A percentile compares a stretch with the other conserved stretches of the same genome.
Conservation (phyloP, 106 monocot species). For the Xerophyta viscosa region DNA sequence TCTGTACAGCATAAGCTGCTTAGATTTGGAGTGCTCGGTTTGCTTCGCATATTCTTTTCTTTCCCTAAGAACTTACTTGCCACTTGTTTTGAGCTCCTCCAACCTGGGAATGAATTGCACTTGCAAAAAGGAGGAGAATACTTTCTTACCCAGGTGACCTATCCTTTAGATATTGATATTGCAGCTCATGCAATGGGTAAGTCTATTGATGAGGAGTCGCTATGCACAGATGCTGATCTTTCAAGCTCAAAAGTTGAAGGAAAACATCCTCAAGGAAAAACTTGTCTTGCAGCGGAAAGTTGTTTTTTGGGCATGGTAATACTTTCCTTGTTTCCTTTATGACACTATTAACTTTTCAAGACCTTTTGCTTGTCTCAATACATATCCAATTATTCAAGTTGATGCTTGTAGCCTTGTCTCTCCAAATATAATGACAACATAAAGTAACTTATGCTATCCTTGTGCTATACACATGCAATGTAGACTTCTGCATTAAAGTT, state of each 20-base stretch:
- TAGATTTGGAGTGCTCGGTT: slow-evolving; percentile 52
- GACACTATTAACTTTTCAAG: neutral
- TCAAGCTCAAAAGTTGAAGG: slow-evolving; percentile 10
- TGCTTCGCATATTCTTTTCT: slow-evolving; percentile 66
- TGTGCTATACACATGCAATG: no score
- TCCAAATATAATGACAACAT: no score
- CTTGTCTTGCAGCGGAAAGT: slow-evolving; percentile 5
- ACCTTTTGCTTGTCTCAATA: no score
- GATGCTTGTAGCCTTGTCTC: no score
- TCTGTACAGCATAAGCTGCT: slow-evolving; percentile 40
- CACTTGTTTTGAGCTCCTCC: slow-evolving; percentile 76
- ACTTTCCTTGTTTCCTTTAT: neutral
- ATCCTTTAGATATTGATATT: slow-evolving; percentile 27
- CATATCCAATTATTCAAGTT: no score
- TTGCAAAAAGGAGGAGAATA: slow-evolving; percentile 37
- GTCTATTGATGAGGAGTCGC: slow-evolving; percentile 17
- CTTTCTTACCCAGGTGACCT: slow-evolving; percentile 75
- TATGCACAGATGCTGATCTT: slow-evolving; percentile 14
- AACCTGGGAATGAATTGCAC: slow-evolving; percentile 31
- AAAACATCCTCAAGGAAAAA: slow-evolving; percentile 2
- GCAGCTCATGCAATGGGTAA: slow-evolving; percentile 20
- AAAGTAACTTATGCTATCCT: no score
- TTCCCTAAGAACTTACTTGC: slow-evolving; percentile 65
- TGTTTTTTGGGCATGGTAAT: slow-evolving; percentile 61
- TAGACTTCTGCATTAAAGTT: no score